These are phyloP conservation scores for Balansia obtecta DNA, from an alignment of 2,329 filamentous ascomycete species.

Conservation along the genomic window DNA sequence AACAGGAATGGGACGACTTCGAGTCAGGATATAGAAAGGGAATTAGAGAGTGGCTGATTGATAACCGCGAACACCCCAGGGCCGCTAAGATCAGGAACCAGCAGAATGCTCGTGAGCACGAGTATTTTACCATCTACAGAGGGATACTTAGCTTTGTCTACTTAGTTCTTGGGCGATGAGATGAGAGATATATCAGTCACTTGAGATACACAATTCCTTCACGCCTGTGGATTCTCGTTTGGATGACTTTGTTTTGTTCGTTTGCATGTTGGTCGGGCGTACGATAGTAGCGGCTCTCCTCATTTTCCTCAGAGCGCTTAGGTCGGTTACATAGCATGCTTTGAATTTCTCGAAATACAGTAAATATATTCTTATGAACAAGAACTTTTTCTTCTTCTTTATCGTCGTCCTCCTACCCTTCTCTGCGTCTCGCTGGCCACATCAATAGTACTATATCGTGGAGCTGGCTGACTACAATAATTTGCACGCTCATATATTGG, in stretches of 20 bases:
- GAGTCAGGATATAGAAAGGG: constrained; percentile 7
- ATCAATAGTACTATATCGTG: neutral
- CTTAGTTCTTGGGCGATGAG: constrained; percentile 6
- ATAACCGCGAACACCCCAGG: neutral
- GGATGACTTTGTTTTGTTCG: too few species aligned
- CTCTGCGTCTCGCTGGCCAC: neutral
- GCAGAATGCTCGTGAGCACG: constrained; percentile 3
- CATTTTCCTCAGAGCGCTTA: too few species aligned
- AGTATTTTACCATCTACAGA: constrained; percentile 1
- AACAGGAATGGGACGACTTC: constrained; percentile 9
- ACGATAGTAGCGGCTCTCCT: too few species aligned
- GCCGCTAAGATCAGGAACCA: neutral
- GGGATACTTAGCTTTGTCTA: constrained; percentile 6
- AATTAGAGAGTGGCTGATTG: constrained; percentile 6
- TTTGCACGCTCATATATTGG: too few species aligned
- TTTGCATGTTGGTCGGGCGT: too few species aligned
- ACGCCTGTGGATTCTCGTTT: too few species aligned
- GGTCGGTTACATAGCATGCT: too few species aligned
- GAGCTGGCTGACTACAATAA: neutral
- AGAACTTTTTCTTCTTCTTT: too few species aligned
- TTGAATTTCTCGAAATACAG: too few species aligned
- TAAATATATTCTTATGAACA: too few species aligned
- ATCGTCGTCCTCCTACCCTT: too few species aligned
- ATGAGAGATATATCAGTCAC: neutral
- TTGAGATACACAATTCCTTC: neutral